Conservation (phyloP, 768 basidiomycete species). For the Boletus bicolor region DNA sequence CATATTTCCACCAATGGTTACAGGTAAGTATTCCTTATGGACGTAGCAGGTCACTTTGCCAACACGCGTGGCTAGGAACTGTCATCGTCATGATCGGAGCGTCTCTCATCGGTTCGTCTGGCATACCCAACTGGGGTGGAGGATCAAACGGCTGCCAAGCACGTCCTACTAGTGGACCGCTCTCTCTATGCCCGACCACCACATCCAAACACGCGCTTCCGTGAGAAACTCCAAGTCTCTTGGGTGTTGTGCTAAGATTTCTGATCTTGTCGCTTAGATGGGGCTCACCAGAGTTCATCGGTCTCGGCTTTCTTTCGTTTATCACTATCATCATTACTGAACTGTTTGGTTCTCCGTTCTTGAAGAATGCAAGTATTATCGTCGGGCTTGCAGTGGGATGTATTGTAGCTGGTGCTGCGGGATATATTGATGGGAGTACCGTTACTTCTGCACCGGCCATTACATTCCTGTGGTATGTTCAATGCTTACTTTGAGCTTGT, state of each 20-base stretch:
- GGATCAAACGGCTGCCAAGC: slow-evolving; percentile 68
- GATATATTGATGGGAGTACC: slow-evolving; percentile 67
- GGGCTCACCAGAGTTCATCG: slow-evolving; percentile 82
- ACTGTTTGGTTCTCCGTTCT: slow-evolving; percentile 79
- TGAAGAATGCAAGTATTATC: slow-evolving; percentile 78
- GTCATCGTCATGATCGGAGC: slow-evolving; percentile 81
- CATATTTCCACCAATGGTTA: slow-evolving; percentile 79
- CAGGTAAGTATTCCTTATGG: slow-evolving; percentile 38
- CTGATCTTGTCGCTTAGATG: slow-evolving; percentile 41
- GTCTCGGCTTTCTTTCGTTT: slow-evolving; percentile 84
- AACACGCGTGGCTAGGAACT: slow-evolving; percentile 43
- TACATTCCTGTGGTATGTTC: slow-evolving; percentile 69
- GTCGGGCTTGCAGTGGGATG: slow-evolving; percentile 74
- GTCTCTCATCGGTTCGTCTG: slow-evolving; percentile 69
- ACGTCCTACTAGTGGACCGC: slow-evolving; percentile 64
- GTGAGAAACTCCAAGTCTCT: slow-evolving; percentile 31
- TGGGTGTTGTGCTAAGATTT: neutral
- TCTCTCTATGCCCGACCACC: slow-evolving; percentile 69
- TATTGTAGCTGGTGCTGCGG: slow-evolving; percentile 75
- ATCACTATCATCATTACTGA: slow-evolving; percentile 73
- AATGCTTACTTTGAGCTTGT: neutral
- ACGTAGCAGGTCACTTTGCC: neutral
- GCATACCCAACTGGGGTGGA: slow-evolving; percentile 80
- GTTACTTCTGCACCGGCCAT: slow-evolving; percentile 71
- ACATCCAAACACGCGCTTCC: slow-evolving; percentile 66